Base-by-base conservation (phyloP, 2,329 filamentous ascomycete genomes). In the Botrytis fragariae region DNA sequence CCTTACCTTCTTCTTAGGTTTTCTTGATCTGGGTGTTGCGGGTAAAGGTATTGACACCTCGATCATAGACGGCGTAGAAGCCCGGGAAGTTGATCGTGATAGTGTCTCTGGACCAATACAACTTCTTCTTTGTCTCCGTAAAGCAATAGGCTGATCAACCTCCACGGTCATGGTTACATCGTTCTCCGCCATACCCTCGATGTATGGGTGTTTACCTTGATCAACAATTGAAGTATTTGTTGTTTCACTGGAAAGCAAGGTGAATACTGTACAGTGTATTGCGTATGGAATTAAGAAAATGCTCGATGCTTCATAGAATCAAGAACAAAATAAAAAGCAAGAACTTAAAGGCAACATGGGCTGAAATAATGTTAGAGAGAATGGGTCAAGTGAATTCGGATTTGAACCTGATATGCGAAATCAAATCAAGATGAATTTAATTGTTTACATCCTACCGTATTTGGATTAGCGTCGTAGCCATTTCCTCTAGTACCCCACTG, bases 51-150 rank as follows among this genome's bases (percentile, higher is more conserved):
- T 80, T 22, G 77, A 76, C 37, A 79, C 77, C 18, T 79, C 80
- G 35, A 77, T 76, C 29, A 79, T 75, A 45, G 42, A 42, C 29
- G n/a, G n/a, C 16, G 73, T 72, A 60, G 35, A 76, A 68, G 25
- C 76, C 72, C 29, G 74, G 75, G 74, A 75, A 64, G 77, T 68
- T 59, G 37, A 74, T 61, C 61, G 51, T 39, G 74, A 76, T 51
- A 74, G 64, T 51, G 73, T 64, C 45, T 72, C 77, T 71, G 74
- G 75, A 29, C 77, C 77, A 16, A 73, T 65, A 42, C 80, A 84
- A 75, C 82, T 84, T 48, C 88, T 86, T 77, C 87, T 85, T 42
- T 84, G 83, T 59, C 87, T 87, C 74, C 88, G 84, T 20, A 89
- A 79, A n/a, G 88, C 87, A 73, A 90, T 85, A 4, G 88, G 87